These are phyloP conservation scores for Corylus heterophylla DNA, from an alignment of 306 rosid genomes.

Conservation along the genomic window DNA sequence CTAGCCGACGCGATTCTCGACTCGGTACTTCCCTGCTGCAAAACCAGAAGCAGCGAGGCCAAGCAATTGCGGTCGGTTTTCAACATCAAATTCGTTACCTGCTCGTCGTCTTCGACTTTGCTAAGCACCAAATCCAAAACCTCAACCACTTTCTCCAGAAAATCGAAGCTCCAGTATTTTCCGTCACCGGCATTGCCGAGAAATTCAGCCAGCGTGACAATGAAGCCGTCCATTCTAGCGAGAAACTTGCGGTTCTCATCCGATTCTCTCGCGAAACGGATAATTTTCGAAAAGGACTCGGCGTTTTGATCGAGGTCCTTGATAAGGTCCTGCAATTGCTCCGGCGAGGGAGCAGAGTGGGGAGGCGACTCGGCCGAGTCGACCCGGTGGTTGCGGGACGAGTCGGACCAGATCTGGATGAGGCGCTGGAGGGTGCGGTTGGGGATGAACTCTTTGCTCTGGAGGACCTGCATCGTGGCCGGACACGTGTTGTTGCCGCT, in stretches of 20 bases:
- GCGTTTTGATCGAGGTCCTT: conserved; percentile 6
- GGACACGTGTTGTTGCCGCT: conserved; percentile 96
- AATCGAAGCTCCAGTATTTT: conserved; percentile 22
- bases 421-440: conserved; percentile 81
- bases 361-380: conserved; percentile 38
- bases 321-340: conserved; percentile 42
- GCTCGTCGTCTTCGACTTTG: conserved; percentile 43
- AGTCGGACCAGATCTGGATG: conserved; percentile 92
- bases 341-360: conserved; percentile 28
- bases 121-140: conserved; percentile 44
- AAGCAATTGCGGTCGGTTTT: conserved; percentile 40
- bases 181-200: conserved; percentile 55
- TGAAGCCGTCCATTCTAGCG: conserved; percentile 43
- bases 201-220: conserved; percentile 45
- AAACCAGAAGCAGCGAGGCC: conserved; percentile 50
- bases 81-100: conserved; percentile 36
- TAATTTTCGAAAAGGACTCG: conserved; percentile 47
- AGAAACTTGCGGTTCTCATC: conserved; percentile 63
- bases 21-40: conserved; percentile 50
- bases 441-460: conserved; percentile 72
- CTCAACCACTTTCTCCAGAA: conserved; percentile 47
- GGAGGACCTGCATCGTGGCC: conserved; percentile 93
- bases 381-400: conserved; percentile 33
- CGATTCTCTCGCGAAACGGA: conserved; percentile 54
- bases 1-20: conserved; percentile 52